Percentiles rank a stretch among this genome's conserved stretches.
Evolutionary conservation across 805 yeast species (phyloP).

Genomic region (Ogataea methylovora): DNA sequence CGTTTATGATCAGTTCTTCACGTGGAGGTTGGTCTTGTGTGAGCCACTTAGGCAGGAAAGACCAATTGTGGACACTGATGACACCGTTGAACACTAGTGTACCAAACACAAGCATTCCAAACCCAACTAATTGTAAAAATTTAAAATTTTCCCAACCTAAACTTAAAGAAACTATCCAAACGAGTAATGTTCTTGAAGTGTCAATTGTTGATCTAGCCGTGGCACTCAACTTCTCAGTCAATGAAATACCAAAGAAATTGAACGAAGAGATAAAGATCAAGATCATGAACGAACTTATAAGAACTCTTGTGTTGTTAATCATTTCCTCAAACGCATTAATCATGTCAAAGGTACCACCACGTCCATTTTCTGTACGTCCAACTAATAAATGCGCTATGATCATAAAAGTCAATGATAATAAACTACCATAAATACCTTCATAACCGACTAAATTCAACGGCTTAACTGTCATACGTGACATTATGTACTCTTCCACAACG

Average conservation of each 20-base stretch:
- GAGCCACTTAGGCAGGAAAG: slow-evolving; percentile 33
- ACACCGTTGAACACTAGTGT: slow-evolving; percentile 71
- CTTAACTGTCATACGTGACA: slow-evolving; percentile 42
- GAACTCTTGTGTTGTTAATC: slow-evolving; percentile 32
- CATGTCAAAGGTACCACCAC: slow-evolving; percentile 49
- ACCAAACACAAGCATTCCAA: slow-evolving; percentile 56
- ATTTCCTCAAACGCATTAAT: slow-evolving; percentile 42
- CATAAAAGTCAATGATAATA: slow-evolving; percentile 38
- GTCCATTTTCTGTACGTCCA: slow-evolving; percentile 31
- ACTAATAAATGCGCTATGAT: slow-evolving; percentile 32
- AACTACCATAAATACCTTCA: slow-evolving; percentile 64
- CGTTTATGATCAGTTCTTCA: slow-evolving; percentile 22
- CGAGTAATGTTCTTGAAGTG: slow-evolving; percentile 65
- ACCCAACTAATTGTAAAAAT: slow-evolving; percentile 57
- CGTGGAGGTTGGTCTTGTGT: slow-evolving; percentile 19
- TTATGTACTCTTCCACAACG: slow-evolving; percentile 67
- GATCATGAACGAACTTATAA: slow-evolving; percentile 49
- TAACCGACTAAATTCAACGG: slow-evolving; percentile 65
- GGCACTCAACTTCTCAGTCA: slow-evolving; percentile 61
- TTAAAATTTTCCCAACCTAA: slow-evolving; percentile 74
- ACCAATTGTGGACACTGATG: slow-evolving; percentile 37
- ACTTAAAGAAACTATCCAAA: slow-evolving; percentile 63
- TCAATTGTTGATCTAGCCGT: slow-evolving; percentile 76
- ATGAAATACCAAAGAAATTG: slow-evolving; percentile 65
- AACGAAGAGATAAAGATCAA: slow-evolving; percentile 68